phyloP scores from a whole-genome alignment of 495 filamentous ascomycete species.

The Lasiosphaeria ovina region DNA sequence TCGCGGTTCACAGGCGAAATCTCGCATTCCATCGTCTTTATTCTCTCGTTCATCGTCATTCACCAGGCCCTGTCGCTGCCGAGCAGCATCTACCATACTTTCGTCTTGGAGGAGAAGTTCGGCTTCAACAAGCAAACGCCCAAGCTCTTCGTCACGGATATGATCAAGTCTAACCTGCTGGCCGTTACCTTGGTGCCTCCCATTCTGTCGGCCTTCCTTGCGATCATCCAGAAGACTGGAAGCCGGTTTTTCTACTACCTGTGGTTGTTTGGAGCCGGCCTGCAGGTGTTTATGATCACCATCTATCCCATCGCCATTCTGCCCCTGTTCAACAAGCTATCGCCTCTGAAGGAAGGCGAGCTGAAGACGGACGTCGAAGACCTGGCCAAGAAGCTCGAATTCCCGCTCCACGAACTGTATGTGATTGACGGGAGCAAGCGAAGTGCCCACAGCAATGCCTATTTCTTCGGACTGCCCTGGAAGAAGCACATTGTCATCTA shows the following conservation, averaged over 20 bases:
- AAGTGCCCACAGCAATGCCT: constrained; percentile 95
- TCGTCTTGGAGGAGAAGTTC: constrained; percentile 93
- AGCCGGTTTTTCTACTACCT: constrained; percentile 95
- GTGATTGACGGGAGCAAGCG: constrained; percentile 98
- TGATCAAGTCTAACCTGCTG: constrained; percentile 86
- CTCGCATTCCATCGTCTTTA: constrained; percentile 86
- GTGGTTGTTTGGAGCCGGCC: constrained; percentile 83
- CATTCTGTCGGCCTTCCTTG: constrained; percentile 83
- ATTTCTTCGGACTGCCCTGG: constrained; percentile 97
- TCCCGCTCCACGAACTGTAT: constrained; percentile 85
- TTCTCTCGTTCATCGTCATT: constrained; percentile 80
- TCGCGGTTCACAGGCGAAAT: constrained; percentile 85
- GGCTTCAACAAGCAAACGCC: constrained; percentile 98
- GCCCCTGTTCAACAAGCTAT: constrained; percentile 97
- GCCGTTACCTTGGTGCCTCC: constrained; percentile 76
- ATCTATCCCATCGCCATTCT: constrained; percentile 94
- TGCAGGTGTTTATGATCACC: constrained; percentile 91
- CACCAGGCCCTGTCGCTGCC: constrained; percentile 77
- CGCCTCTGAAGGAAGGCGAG: constrained; percentile 79
- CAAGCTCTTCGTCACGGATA: constrained; percentile 83
- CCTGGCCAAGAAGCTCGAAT: constrained; percentile 79
- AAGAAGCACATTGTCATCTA: constrained; percentile 99
- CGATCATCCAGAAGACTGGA: constrained; percentile 88
- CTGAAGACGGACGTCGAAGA: constrained; percentile 87
- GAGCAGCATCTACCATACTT: constrained; percentile 84